Conservation (phyloP, 345 rosid species). For the Eucalyptus sideroxylon region DNA sequence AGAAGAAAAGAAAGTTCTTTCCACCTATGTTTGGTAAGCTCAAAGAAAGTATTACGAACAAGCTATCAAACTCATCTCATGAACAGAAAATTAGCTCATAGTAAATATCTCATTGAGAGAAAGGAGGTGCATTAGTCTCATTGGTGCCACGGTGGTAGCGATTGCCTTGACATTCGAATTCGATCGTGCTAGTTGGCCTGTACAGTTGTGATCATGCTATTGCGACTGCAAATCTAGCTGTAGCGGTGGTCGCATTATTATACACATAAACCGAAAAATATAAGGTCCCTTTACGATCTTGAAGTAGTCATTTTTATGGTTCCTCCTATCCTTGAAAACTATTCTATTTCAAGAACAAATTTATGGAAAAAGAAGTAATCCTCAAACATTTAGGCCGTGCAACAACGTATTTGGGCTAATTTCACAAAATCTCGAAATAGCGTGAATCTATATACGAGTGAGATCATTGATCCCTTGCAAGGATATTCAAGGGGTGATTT, state of each 20-base stretch:
- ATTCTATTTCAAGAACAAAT: neutral
- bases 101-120: neutral
- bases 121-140: fast-evolving
- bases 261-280: neutral
- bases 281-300: neutral
- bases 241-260: no score
- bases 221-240: no score
- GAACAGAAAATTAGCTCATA: neutral
- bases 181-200: fast-evolving
- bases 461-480: neutral
- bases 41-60: neutral
- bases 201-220: neutral
- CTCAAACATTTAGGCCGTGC: neutral
- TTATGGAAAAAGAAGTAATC: neutral
- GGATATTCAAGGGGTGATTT: neutral
- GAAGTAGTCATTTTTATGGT: neutral
- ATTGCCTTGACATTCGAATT: neutral
- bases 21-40: neutral
- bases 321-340: no score
- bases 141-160: neutral
- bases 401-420: neutral
- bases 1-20: neutral
- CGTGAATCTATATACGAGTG: neutral
- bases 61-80: neutral
- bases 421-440: no score